Evolutionary conservation across 768 basidiomycete genomes (phyloP).

Genomic region (Boletus rubroflammeus): DNA sequence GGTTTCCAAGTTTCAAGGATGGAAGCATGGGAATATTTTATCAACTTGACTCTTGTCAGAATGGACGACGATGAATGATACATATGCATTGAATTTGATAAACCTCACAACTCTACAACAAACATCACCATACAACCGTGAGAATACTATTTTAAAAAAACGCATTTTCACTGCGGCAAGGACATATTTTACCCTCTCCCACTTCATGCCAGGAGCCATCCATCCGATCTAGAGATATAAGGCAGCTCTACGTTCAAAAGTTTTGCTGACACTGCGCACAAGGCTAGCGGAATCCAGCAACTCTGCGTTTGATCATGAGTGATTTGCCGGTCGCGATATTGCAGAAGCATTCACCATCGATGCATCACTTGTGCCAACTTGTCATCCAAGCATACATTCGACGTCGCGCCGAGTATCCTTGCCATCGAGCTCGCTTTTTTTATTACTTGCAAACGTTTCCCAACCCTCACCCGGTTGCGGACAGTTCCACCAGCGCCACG

Average conservation of each 20-base stretch:
- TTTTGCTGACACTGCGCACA: background rate
- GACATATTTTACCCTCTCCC: background rate
- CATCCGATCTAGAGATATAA: background rate
- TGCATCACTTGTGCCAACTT: background rate
- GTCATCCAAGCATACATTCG: background rate
- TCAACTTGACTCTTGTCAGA: too few species aligned
- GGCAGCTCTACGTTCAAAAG: background rate
- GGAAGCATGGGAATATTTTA: too few species aligned
- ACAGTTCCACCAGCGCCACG: background rate
- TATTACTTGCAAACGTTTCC: background rate
- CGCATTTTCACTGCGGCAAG: too few species aligned
- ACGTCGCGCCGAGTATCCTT: background rate
- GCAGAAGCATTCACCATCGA: background rate
- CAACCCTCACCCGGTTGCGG: background rate
- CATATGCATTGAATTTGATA: too few species aligned
- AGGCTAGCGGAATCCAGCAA: background rate
- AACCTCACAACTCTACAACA: background rate
- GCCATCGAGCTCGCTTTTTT: background rate
- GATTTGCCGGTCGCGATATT: background rate
- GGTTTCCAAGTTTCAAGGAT: background rate
- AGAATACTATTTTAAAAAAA: background rate
- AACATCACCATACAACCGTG: background rate
- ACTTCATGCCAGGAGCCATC: background rate
- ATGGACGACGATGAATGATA: too few species aligned
- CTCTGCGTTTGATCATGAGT: background rate